A percentile compares a stretch with the other conserved stretches of the same genome.
Evolutionary conservation across 129 eudicot genomes (phyloP).

Genomic region (Logfia minima): DNA sequence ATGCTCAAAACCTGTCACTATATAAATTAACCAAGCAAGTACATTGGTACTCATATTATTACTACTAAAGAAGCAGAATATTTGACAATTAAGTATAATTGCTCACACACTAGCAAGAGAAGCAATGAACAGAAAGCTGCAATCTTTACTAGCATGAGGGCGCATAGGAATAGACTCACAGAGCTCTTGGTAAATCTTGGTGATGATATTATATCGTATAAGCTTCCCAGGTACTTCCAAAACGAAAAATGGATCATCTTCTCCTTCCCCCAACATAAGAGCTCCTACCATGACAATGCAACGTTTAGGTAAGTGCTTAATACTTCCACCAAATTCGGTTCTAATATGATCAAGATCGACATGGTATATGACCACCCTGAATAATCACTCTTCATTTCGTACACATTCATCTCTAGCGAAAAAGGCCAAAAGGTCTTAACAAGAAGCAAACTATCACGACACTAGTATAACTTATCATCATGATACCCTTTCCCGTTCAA

Average conservation of each 20-base stretch:
- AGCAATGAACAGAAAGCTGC: conserved; percentile 4
- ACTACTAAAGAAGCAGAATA: background rate
- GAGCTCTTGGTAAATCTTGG: background rate
- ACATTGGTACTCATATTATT: background rate
- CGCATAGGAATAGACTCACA: background rate
- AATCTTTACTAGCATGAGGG: background rate
- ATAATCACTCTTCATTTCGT: conserved; percentile 12
- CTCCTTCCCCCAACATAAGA: background rate
- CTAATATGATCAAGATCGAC: background rate
- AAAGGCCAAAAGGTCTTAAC: background rate
- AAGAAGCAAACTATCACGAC: background rate
- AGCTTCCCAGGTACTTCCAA: conserved; percentile 13
- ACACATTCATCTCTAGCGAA: background rate
- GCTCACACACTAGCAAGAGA: conserved; percentile 16
- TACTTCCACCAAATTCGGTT: background rate
- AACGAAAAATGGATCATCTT: background rate
- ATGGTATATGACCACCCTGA: background rate
- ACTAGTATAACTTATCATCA: background rate
- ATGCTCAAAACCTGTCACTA: background rate
- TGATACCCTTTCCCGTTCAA: background rate
- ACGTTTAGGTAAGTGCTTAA: background rate
- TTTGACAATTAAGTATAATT: background rate
- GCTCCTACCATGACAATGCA: background rate
- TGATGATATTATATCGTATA: background rate
- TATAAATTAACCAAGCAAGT: background rate